These are phyloP conservation scores for Coemansia sp. DNA, from an alignment of 192 early-diverging fungal species.

Conservation along the genomic window DNA sequence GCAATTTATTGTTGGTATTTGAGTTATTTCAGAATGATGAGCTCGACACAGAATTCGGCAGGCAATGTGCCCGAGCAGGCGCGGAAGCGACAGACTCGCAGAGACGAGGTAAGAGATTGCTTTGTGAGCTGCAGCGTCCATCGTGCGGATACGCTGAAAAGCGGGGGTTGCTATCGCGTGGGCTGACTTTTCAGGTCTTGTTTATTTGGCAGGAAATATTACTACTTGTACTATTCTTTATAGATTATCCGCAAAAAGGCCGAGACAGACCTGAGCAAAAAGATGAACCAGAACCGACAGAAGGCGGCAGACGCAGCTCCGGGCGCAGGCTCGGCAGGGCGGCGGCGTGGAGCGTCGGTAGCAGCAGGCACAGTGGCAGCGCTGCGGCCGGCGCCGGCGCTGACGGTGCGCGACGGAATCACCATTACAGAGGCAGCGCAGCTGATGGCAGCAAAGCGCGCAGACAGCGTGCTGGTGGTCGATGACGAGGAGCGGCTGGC, in stretches of 20 bases:
- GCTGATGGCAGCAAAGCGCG: slow-evolving; percentile 96
- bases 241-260: slow-evolving; percentile 76
- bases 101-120: slow-evolving; percentile 42
- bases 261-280: slow-evolving; percentile 70
- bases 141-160: not conserved
- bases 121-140: not conserved
- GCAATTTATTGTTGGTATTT: not conserved
- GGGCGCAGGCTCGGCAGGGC: slow-evolving; percentile 17
- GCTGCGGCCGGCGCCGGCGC: slow-evolving; percentile 78
- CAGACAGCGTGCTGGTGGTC: slow-evolving; percentile 94
- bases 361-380: slow-evolving; percentile 84
- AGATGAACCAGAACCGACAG: slow-evolving; percentile 52
- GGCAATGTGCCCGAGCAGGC: slow-evolving; percentile 44
- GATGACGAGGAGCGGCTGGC: slow-evolving; percentile 86
- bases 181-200: slow-evolving; percentile 11
- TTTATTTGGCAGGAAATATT: not conserved
- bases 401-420: slow-evolving; percentile 79
- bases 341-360: slow-evolving; percentile 28
- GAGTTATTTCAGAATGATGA: slow-evolving; percentile 33
- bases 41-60: slow-evolving; percentile 33
- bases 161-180: not conserved
- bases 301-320: slow-evolving; percentile 27
- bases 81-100: slow-evolving; percentile 47
- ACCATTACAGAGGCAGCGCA: slow-evolving; percentile 82
- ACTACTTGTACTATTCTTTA: not conserved